Evolutionary conservation across 176 grass and related monocot species (phyloP), one percentile per base, ranked within the genome.

Genomic region (Oropetium thomaeum): DNA sequence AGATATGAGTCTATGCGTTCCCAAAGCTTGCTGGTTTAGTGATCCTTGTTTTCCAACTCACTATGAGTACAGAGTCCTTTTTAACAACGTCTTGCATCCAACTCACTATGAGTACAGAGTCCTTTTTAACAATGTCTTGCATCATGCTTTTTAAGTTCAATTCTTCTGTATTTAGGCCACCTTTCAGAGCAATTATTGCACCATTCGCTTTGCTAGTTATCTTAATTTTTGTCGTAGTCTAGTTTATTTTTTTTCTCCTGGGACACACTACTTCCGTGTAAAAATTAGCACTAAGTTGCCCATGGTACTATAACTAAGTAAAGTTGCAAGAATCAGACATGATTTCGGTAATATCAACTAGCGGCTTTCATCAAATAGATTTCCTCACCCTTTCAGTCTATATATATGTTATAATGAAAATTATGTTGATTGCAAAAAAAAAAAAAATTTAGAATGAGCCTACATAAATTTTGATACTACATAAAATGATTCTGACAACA

Each of bases 271-370:
- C 30, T 64, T 7, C 10, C 6, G 40, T 33, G 33, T 31, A 39
- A 53, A 53, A 65, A 55, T 42, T 54, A 73, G 16, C 67, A 62
- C 16, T 8, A 37, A 45, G 23, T 16, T 1, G 3, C 1, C 2
- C 8, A 70, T 49, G 30, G 12, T 4, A 38, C 70, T 30, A 23
- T 72, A 45, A 83, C 75, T 51, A 76, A 48, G 58, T 69, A 80
- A 86, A 60, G 75, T 86, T 76, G 48, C 7, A 41, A 10, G 8
- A 41, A 44, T 44, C n/a, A n/a, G n/a, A n/a, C n/a, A n/a, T n/a
- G n/a, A n/a, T n/a, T n/a, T n/a, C n/a, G n/a, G n/a, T n/a, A n/a
- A n/a, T n/a, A n/a, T n/a, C 13, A 16, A 15, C 13, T 44, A 15
- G 13, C 13, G 42, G 13, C 42, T 14, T 44, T 44, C 42, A 44